A percentile compares a stretch with the other conserved stretches of the same genome.
Evolutionary conservation across 2,329 filamentous ascomycete species (phyloP).

Genomic region (Pseudocercospora pini-densiflorae): DNA sequence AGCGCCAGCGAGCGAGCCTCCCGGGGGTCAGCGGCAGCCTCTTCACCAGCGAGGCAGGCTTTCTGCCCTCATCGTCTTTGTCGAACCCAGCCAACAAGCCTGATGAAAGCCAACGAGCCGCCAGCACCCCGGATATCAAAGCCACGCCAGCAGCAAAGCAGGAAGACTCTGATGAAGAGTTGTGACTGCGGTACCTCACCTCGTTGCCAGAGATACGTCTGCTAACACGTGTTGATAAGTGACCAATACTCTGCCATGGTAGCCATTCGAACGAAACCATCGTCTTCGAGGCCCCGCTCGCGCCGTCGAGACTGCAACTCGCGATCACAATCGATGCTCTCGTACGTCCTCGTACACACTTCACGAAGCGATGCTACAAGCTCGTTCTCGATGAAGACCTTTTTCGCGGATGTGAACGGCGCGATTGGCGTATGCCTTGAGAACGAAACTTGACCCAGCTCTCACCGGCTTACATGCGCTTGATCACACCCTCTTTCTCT

Average conservation of each 20-base stretch:
- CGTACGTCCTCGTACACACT: not conserved
- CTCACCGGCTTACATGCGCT: not conserved
- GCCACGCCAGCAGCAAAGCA: slow-evolving; percentile 20
- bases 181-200: slow-evolving; percentile 39
- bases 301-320: not conserved
- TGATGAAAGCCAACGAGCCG: slow-evolving; percentile 41
- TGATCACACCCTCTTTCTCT: not conserved
- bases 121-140: slow-evolving; percentile 35
- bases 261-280: not conserved
- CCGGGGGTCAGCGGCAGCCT: slow-evolving; percentile 41
- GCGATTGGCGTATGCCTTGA: not conserved
- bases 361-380: not conserved
- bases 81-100: slow-evolving; percentile 11
- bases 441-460: not conserved
- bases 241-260: not conserved
- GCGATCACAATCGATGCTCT: not conserved
- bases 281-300: not conserved
- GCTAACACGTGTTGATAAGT: not conserved
- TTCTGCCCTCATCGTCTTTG: slow-evolving; percentile 24
- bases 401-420: not conserved
- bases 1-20: slow-evolving; percentile 72
- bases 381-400: not conserved
- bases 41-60: slow-evolving; percentile 25
- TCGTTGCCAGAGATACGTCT: not conserved
- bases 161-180: slow-evolving; percentile 52